These are phyloP conservation scores for Phytophthora crassamura DNA, from an alignment of 352 stramenopile genomes.

Conservation along the genomic window DNA sequence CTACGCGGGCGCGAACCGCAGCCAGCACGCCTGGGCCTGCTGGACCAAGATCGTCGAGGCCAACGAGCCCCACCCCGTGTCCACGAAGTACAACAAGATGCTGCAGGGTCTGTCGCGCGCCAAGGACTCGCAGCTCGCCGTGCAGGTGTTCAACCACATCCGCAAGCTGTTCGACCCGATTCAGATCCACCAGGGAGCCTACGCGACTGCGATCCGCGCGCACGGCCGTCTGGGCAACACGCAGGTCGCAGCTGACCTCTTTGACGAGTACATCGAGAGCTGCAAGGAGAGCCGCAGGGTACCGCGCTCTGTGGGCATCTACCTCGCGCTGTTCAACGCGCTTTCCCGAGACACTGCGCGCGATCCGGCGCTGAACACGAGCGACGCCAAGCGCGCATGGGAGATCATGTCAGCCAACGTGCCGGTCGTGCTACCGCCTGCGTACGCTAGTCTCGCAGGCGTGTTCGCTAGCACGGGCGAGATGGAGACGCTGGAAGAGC, in stretches of 20 bases:
- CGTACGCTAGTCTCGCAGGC: constrained; percentile 83
- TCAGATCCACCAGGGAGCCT: constrained; percentile 63
- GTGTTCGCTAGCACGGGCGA: constrained; percentile 83
- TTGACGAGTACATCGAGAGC: constrained; percentile 70
- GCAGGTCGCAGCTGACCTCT: constrained; percentile 68
- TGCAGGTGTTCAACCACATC: constrained; percentile 73
- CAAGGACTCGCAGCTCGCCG: constrained; percentile 68
- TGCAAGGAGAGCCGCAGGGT: constrained; percentile 37
- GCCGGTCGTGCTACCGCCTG: constrained; percentile 67
- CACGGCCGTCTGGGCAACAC: constrained; percentile 74
- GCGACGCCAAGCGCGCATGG: constrained; percentile 78
- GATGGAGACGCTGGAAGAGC: constrained; percentile 65
- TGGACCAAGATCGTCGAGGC: constrained; percentile 72
- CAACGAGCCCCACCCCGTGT: constrained; percentile 46
- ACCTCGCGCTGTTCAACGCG: constrained; percentile 85
- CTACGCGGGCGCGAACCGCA: constrained; percentile 77
- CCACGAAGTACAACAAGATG: constrained; percentile 74
- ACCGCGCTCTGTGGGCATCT: constrained; percentile 61
- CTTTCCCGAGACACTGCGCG: constrained; percentile 72
- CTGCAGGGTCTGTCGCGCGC: constrained; percentile 61
- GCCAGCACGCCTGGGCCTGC: constrained; percentile 63
- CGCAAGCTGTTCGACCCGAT: constrained; percentile 46
- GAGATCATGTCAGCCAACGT: constrained; percentile 76
- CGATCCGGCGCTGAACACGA: constrained; percentile 68
- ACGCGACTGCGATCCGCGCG: constrained; percentile 71